These are phyloP conservation scores for Brettanomyces nanus DNA, from an alignment of 805 yeast genomes.

Conservation along the genomic window DNA sequence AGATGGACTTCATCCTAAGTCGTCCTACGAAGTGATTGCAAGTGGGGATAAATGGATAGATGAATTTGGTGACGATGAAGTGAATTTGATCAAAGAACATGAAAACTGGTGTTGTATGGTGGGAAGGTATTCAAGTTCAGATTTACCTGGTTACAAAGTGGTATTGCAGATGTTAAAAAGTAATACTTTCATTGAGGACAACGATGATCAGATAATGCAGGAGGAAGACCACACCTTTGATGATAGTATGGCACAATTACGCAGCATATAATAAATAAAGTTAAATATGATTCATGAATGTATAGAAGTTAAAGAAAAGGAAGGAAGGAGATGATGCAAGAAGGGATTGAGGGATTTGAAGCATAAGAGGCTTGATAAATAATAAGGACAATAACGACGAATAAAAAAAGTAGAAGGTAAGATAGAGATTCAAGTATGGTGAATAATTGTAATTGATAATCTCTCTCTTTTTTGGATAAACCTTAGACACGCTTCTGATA, in stretches of 20 bases:
- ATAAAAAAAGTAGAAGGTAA: no score
- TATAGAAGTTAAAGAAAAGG: no score
- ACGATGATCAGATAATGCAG: background rate
- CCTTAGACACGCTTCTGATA: constrained; percentile 13
- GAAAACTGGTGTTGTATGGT: constrained; percentile 30
- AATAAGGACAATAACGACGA: no score
- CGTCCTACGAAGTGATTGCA: constrained; percentile 10
- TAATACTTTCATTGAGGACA: constrained; percentile 3
- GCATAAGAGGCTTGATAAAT: no score
- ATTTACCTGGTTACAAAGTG: constrained; percentile 12
- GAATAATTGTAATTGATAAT: no score
- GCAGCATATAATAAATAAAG: constrained; percentile 2
- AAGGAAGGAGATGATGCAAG: no score
- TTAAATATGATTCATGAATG: no score
- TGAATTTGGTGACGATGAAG: constrained; percentile 14
- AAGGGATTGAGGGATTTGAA: no score
- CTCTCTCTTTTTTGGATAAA: no score
- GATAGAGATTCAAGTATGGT: no score
- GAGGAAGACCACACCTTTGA: constrained; percentile 4
- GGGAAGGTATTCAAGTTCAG: constrained; percentile 8
- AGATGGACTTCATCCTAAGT: constrained; percentile 2
- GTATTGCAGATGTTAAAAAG: constrained; percentile 8
- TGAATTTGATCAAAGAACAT: constrained; percentile 28
- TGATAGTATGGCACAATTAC: constrained; percentile 6
- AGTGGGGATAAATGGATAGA: constrained; percentile 7